Base-by-base conservation (phyloP, 2,329 filamentous ascomycete species). In the Hypoxylon sp. region DNA sequence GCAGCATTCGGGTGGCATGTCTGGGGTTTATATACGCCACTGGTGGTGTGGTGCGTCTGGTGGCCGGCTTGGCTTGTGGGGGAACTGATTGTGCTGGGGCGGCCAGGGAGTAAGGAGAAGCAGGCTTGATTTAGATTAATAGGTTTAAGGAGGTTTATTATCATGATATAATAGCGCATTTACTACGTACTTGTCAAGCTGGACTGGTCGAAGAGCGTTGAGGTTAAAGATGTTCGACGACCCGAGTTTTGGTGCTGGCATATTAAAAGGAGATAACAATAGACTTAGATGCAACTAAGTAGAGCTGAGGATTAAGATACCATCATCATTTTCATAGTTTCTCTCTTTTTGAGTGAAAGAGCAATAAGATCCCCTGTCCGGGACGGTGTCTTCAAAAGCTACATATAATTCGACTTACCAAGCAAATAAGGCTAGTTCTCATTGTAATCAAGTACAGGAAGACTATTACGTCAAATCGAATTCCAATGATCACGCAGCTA, bases 1-100 rank as follows among this genome's bases (percentile, higher is more conserved):
- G 92, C 93, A 0, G 93, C 92, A 4, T 94, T 96, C 78, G 94
- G 92, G 0, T 97, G 94, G 94, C 88, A 93, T 76, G 90, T 97
- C 11, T 94, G 91, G 88, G 93, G 94, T 1, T 89, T 96, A 86
- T 97, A 94, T 83, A 97, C 94, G 1, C 91, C 93, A 66, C 89
- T 97, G 17, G 89, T 97, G 10, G 87, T 97, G n/a, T 97, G 94
- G 93, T 92, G 94, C 78, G 90, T 97, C 47, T 98, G 94, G 94
- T 96, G 94, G 92, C 94, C 94, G 0, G 94, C 93, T 6, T 98
- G 94, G 94, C 79, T 96, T 39, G 87, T 90, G 5, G 92, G 87
- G 1, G 82, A 84, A 65, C 79, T 90, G 5, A 82, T 87, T 24
- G 83, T 90, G 48, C 80, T 88, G 60, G 86, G 86, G 4, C 65